A percentile compares a stretch with the other conserved stretches of the same genome.
phyloP scores from a whole-genome alignment of 2,329 filamentous ascomycete species.

The Microthyrium microscopicum region DNA sequence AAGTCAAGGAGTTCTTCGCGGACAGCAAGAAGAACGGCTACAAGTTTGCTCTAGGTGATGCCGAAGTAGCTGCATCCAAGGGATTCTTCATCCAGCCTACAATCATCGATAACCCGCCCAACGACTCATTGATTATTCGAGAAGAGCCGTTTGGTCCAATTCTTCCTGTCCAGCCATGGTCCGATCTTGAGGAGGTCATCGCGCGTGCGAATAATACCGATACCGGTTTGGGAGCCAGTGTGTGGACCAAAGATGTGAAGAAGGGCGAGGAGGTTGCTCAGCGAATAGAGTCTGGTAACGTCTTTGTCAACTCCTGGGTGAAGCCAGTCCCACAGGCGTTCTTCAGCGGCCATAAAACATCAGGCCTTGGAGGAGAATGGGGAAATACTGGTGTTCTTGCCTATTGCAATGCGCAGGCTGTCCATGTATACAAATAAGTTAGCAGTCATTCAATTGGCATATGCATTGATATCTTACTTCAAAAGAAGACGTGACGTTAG shows the following conservation, averaged over 20 bases:
- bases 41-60: conserved; percentile 37
- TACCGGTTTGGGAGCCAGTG: conserved; percentile 35
- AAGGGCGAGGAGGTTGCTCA: conserved; percentile 31
- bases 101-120: conserved; percentile 30
- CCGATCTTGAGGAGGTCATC: conserved; percentile 30
- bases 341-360: conserved; percentile 67
- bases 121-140: conserved; percentile 21
- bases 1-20: conserved; percentile 25
- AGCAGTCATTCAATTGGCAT: too few species aligned
- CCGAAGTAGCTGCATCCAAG: conserved; percentile 27
- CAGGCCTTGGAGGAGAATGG: conserved; percentile 59
- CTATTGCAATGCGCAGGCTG: conserved; percentile 30
- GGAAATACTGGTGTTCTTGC: conserved; percentile 26
- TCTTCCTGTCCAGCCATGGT: conserved; percentile 29
- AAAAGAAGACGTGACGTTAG: too few species aligned
- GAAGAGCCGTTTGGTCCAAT: conserved; percentile 38
- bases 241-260: conserved; percentile 34
- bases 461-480: too few species aligned
- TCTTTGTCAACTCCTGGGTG: conserved; percentile 38
- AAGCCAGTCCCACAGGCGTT: conserved; percentile 29
- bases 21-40: conserved; percentile 22
- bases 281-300: conserved; percentile 35
- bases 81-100: conserved; percentile 26
- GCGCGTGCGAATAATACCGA: conserved; percentile 31
- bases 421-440: conserved; percentile 27